Evolutionary conservation across 2,329 filamentous ascomycete species (phyloP).

Genomic region (Xylariaceae sp.): DNA sequence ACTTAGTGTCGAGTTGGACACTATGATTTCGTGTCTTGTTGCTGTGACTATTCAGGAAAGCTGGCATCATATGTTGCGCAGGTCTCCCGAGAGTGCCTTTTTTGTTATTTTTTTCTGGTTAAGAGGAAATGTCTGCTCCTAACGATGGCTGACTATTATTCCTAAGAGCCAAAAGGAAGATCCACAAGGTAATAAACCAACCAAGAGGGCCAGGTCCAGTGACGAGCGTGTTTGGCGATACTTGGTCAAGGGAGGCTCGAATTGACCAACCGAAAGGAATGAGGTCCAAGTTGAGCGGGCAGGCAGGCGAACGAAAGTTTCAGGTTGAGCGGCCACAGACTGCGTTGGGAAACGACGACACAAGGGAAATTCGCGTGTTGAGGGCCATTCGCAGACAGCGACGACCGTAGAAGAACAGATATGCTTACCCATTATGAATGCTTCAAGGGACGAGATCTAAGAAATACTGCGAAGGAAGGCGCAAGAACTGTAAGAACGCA

Average conservation of each 20-base stretch:
- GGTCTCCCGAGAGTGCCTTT: constrained; percentile 18
- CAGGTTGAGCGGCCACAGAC: constrained; percentile 8
- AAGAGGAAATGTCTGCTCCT: constrained; percentile 32
- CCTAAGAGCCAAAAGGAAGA: constrained; percentile 35
- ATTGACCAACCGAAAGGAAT: constrained; percentile 12
- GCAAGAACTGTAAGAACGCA: constrained; percentile 26
- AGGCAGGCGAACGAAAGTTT: constrained; percentile 8
- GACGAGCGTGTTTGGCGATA: constrained; percentile 29
- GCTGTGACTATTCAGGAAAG: constrained; percentile 43
- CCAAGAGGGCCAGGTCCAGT: constrained; percentile 32
- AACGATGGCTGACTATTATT: constrained; percentile 36
- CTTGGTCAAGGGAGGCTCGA: constrained; percentile 14
- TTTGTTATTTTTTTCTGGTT: constrained; percentile 20
- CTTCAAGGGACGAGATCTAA: constrained; percentile 30
- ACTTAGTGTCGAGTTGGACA: constrained; percentile 42
- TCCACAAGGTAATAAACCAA: constrained; percentile 48
- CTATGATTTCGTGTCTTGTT: constrained; percentile 46
- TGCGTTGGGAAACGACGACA: constrained; percentile 21
- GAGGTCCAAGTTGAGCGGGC: constrained; percentile 6
- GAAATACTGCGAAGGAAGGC: constrained; percentile 28
- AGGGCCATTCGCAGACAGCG: constrained; percentile 22
- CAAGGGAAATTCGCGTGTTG: constrained; percentile 24
- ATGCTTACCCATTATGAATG: constrained; percentile 47
- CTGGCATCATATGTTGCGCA: constrained; percentile 38
- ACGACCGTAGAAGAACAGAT: constrained; percentile 29